phyloP scores from a whole-genome alignment of 495 filamentous ascomycete species.

The Bacidia gigantensis region DNA sequence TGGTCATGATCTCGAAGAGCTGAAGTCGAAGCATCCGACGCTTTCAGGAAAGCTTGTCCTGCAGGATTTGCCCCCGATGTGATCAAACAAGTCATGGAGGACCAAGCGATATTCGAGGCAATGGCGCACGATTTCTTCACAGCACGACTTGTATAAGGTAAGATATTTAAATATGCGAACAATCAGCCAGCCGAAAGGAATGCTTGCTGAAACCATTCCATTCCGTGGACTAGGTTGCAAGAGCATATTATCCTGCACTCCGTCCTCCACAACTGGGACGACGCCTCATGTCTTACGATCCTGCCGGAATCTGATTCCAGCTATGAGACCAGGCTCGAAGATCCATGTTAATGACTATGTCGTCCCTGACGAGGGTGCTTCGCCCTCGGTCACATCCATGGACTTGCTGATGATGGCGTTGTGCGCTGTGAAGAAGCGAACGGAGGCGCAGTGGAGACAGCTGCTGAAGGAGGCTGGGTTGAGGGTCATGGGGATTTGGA shows the following conservation, averaged over 20 bases:
- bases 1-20: slow-evolving; percentile 37
- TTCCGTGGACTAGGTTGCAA: slow-evolving; percentile 25
- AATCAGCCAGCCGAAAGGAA: too few relatives aligned
- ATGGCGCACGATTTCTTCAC: slow-evolving; percentile 39
- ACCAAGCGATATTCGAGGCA: slow-evolving; percentile 17
- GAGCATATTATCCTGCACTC: slow-evolving; percentile 35
- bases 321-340: slow-evolving; percentile 30
- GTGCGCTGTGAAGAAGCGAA: slow-evolving; percentile 26
- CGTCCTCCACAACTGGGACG: slow-evolving; percentile 35
- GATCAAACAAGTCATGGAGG: slow-evolving; percentile 21
- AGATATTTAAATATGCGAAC: not conserved
- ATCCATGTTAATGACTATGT: slow-evolving; percentile 42
- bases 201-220: too few relatives aligned
- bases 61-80: slow-evolving; percentile 33
- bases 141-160: slow-evolving; percentile 30
- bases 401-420: slow-evolving; percentile 36
- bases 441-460: slow-evolving; percentile 18
- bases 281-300: slow-evolving; percentile 25
- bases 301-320: slow-evolving; percentile 23
- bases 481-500: slow-evolving; percentile 28
- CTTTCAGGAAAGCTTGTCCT: slow-evolving; percentile 32
- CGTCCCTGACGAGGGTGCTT: slow-evolving; percentile 29
- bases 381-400: slow-evolving; percentile 28
- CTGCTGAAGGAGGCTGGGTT: slow-evolving; percentile 33
- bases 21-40: slow-evolving; percentile 23